Evolutionary conservation across 2,329 filamentous ascomycete genomes (phyloP).

Genomic region (Aureobasidium sp.): DNA sequence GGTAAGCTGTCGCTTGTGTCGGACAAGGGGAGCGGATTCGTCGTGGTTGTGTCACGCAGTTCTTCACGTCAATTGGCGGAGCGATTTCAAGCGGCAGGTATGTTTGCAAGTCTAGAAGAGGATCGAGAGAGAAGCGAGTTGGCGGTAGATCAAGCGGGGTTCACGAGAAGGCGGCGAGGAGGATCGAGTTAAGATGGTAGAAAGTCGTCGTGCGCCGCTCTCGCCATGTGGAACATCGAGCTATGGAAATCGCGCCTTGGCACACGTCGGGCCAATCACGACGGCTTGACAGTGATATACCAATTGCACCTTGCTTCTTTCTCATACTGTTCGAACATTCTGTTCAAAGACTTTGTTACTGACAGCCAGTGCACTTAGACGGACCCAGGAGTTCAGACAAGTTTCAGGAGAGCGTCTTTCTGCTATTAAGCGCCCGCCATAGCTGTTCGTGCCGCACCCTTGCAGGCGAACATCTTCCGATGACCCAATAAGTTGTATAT

Average conservation of each 20-base stretch:
- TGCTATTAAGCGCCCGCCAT: neutral
- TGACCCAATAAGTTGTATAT: neutral
- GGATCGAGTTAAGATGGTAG: constrained; percentile 1
- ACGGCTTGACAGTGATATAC: neutral
- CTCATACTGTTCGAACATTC: neutral
- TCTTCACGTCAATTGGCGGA: constrained; percentile 1
- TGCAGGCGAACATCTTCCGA: neutral
- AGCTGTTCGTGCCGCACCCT: neutral
- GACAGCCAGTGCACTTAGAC: too few species aligned
- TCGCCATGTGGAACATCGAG: neutral
- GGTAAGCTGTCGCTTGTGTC: constrained; percentile 10
- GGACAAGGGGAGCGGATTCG: neutral
- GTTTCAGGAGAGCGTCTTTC: neutral
- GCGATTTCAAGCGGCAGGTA: neutral
- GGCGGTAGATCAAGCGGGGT: constrained; percentile 2
- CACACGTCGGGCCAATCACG: constrained; percentile 9
- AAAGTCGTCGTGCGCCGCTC: constrained; percentile 10
- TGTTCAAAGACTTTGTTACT: neutral
- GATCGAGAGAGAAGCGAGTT: neutral
- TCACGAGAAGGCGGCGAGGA: constrained; percentile 2
- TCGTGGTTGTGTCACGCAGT: neutral
- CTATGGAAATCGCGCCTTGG: neutral
- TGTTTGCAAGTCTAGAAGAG: neutral
- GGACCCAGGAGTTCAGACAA: neutral
- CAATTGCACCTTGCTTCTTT: neutral